Evolutionary conservation across 352 stramenopile genomes (phyloP), one percentile per base, ranked within the genome.

Genomic region (Phytophthora europaea): DNA sequence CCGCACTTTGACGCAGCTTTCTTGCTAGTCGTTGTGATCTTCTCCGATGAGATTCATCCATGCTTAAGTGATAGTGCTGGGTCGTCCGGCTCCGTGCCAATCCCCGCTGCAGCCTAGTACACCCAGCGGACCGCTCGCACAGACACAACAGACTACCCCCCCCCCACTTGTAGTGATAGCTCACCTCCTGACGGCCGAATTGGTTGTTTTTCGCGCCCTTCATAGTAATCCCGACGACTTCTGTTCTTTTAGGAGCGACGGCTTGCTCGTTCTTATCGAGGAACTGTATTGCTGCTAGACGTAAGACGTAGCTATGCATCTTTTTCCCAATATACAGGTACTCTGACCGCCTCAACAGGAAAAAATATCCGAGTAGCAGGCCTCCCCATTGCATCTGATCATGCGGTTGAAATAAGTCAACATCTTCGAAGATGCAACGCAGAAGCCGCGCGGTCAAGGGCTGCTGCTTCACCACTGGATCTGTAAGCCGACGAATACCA

Each of bases 331-430:
- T 66, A 15, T 65, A 67, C 1, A 72, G 40, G 55, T 76, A 76
- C 13, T 67, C 62, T 0, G 68, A 75, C 0, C 61, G 55, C 20
- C 68, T 45, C 0, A 67, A 22, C 5, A 75, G 38, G 56, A 75
- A 75, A 6, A 75, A 75, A n/a, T 71, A 71, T 0, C 55, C 56
- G 13, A 71, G 50, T 1, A 75, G 61, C 6, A 75, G 28, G 4
- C 61, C 68, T 65, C 61, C 55, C 68, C 62, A 76, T 5, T 67
- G 20, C 10, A 68, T 38, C 20, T 67, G 62, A 20, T 51, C 28
- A 4, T 50, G 61, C 6, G 69, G 56, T 12, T 43, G 36, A 7
- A 12, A 7, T 15, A 43, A 43, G 36, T 16, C n/a, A 33, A 22
- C 3, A 28, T 47, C 0, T 59, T 22, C 34, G 10, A 56, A 63